Conservation (phyloP, 2,329 filamentous ascomycete genomes). For the Aspergillus amoenus region DNA sequence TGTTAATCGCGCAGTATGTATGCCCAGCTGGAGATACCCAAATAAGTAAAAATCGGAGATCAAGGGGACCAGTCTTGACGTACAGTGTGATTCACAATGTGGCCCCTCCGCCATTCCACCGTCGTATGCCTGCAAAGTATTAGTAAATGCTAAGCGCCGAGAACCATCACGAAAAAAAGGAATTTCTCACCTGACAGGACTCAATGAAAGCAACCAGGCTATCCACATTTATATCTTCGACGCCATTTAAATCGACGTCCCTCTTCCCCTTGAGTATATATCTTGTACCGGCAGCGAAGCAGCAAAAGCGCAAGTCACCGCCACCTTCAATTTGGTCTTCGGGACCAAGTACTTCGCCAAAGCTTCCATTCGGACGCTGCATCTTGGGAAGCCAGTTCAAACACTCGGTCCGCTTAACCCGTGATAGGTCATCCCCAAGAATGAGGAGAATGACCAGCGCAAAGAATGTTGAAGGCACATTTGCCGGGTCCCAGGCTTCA, state of each 20-base stretch:
- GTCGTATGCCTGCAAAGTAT: constrained; percentile 66
- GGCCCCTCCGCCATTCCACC: constrained; percentile 78
- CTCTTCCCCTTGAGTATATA: constrained; percentile 73
- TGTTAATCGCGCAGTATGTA: constrained; percentile 81
- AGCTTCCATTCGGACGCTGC: constrained; percentile 83
- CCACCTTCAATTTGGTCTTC: constrained; percentile 68
- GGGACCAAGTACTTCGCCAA: constrained; percentile 75
- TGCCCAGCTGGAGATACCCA: constrained; percentile 67
- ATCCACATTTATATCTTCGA: constrained; percentile 73
- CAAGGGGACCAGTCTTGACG: constrained; percentile 21
- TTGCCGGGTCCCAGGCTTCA: constrained; percentile 69
- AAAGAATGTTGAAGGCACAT: constrained; percentile 86
- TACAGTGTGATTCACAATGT: constrained; percentile 80
- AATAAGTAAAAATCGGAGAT: constrained; percentile 15
- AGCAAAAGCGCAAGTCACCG: constrained; percentile 83
- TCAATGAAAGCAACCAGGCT: constrained; percentile 69
- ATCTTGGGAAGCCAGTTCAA: constrained; percentile 72
- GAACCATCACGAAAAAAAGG: background rate
- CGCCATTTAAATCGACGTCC: constrained; percentile 54
- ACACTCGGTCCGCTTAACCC: constrained; percentile 67
- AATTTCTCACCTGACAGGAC: constrained; percentile 54
- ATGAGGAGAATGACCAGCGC: constrained; percentile 72
- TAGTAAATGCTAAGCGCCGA: constrained; percentile 23
- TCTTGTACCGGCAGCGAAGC: constrained; percentile 75
- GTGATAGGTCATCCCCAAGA: constrained; percentile 61